Percentiles rank a stretch among this genome's conserved stretches.
phyloP scores from a whole-genome alignment of 441 rosid species.

The Adansonia rubrostipa region DNA sequence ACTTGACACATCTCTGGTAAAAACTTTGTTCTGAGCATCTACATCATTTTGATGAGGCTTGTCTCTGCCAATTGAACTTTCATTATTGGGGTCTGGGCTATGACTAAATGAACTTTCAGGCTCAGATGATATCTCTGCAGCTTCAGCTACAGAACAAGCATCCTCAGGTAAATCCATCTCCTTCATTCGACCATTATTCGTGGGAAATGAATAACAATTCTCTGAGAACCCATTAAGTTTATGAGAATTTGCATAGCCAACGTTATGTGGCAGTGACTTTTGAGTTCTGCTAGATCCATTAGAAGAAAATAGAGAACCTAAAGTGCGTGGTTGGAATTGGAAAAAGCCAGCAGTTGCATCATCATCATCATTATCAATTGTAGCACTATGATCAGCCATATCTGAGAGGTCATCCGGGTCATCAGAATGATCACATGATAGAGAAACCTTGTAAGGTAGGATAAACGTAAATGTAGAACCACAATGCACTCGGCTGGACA shows the following conservation, averaged over 20 bases:
- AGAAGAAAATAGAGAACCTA: conserved; percentile 73
- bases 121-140: conserved; percentile 46
- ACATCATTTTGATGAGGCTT: conserved; percentile 34
- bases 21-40: conserved; percentile 29
- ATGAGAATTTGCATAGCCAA: conserved; percentile 38
- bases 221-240: conserved; percentile 47
- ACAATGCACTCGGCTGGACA: conserved; percentile 69
- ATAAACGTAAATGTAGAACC: conserved; percentile 92
- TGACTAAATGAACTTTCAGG: conserved; percentile 50
- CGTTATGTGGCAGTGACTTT: conserved; percentile 47
- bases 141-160: conserved; percentile 55
- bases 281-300: conserved; percentile 56
- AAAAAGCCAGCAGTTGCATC: conserved; percentile 76
- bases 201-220: conserved; percentile 42
- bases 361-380: conserved; percentile 36
- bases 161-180: conserved; percentile 54
- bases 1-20: conserved; percentile 29
- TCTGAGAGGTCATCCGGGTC: conserved; percentile 75
- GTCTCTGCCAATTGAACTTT: conserved; percentile 36
- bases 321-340: conserved; percentile 69
- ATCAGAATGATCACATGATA: conserved; percentile 57
- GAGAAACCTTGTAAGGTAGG: conserved; percentile 81
- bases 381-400: conserved; percentile 58
- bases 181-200: conserved; percentile 41
- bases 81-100: conserved; percentile 38